A percentile compares a stretch with the other conserved stretches of the same genome.
These are phyloP conservation scores for Heliosperma pusillum DNA, from an alignment of 148 eudicot genomes.

Conservation along the genomic window DNA sequence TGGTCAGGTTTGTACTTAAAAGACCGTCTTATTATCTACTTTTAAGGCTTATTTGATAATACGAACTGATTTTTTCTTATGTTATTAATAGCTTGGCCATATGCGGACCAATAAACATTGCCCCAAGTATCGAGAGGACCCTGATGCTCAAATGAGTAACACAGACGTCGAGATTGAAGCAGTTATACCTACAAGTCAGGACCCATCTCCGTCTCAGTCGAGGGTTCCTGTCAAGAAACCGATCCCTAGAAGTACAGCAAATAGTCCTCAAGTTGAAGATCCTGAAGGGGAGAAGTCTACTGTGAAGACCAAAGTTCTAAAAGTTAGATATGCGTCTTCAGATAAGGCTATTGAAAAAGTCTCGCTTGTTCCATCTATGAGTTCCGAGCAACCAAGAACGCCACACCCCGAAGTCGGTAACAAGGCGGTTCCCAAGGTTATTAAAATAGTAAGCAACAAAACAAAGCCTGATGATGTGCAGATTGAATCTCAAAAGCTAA, in stretches of 20 bases:
- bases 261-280: conserved; percentile 37
- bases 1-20: conserved; percentile 70
- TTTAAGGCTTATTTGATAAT: not conserved
- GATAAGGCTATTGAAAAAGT: conserved; percentile 60
- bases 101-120: conserved; percentile 96
- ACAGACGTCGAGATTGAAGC: conserved; percentile 51
- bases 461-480: conserved; percentile 54
- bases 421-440: conserved; percentile 54
- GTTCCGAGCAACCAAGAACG: conserved; percentile 49
- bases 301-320: conserved; percentile 66
- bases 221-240: conserved; percentile 29
- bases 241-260: conserved; percentile 21
- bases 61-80: conserved; percentile 11
- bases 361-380: conserved; percentile 40
- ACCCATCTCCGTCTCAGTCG: conserved; percentile 35
- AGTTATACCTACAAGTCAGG: conserved; percentile 41
- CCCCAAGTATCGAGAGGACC: conserved; percentile 80
- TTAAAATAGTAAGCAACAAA: conserved; percentile 73
- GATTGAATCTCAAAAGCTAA: conserved; percentile 55
- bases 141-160: conserved; percentile 51
- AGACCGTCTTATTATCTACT: conserved; percentile 1
- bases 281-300: conserved; percentile 61
- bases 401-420: conserved; percentile 62
- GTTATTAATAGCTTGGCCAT: conserved; percentile 71
- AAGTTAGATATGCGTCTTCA: conserved; percentile 66